Base-by-base conservation (phyloP, 164 flowering plant species). In the Kalanchoe fedtschenkoi region DNA sequence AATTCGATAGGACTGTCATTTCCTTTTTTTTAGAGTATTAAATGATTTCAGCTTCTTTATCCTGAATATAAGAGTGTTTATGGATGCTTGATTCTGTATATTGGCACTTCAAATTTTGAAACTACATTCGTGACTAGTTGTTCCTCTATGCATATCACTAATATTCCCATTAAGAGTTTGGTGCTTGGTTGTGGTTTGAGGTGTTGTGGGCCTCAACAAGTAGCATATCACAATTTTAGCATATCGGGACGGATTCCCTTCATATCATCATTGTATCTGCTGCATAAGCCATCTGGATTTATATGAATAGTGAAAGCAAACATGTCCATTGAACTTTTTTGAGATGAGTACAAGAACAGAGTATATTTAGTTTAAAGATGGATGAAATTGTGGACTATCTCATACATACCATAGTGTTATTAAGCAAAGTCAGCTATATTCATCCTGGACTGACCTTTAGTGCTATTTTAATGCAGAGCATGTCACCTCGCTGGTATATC, bases 401-500 rank as follows among this genome's bases (percentile, higher is more conserved):
- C 11, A 37, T 37, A 37, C 39, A 5, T 37, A 21, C 13, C 11
- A 17, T 51, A 10, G 4, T 17, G 14, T 2, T 1, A 10, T 26
- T 51, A 13, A 2, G 0, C 10, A 26, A 16, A 9, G 32, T 24
- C 32, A 51, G 16, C 17, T 51, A 51, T 26, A 16, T 51, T 51
- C 56, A 24, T 51, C 32, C 14, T 26, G 26, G 28, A 15, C 29
- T 62, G 39, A 34, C 1, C 22, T 60, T 38, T 34, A 32, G 9
- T 32, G 46, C 34, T 64, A 51, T 13, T 33, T 58, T 62, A 60
- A 62, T 75, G 60, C 88, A 91, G 98, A 66, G 68, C 38, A 72
- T 81, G 89, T 83, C 87, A 28, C 92, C 92, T 47, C 89, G 98
- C 33, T 89, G 90, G 92, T 87, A 87, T 69, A 81, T 89, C 66